Evolutionary conservation across 495 filamentous ascomycete genomes (phyloP).

Genomic region (Pyrenula aspistea): DNA sequence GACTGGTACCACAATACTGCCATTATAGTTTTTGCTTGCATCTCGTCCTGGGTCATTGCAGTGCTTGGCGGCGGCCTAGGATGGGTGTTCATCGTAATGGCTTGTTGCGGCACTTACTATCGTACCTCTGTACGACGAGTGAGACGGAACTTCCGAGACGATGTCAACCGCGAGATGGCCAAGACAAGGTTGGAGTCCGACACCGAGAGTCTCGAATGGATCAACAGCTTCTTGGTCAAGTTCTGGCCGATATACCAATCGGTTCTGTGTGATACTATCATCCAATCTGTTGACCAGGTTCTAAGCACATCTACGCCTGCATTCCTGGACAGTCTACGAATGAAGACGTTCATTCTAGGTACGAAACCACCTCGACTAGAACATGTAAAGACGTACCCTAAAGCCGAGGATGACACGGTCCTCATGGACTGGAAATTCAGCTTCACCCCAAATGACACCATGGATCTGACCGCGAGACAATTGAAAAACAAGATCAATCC

Average conservation of each 20-base stretch:
- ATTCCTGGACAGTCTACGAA: constrained; percentile 83
- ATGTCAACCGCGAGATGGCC: constrained; percentile 83
- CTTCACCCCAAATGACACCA: constrained; percentile 89
- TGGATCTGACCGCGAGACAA: constrained; percentile 82
- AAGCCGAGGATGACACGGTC: constrained; percentile 86
- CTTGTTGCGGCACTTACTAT: constrained; percentile 86
- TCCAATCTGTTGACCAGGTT: constrained; percentile 89
- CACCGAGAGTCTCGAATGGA: constrained; percentile 92
- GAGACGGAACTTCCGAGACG: constrained; percentile 91
- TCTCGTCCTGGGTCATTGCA: constrained; percentile 82
- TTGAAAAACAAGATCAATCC: constrained; percentile 92
- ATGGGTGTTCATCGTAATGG: constrained; percentile 91
- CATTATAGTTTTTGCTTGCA: constrained; percentile 83
- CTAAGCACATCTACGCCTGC: constrained; percentile 81
- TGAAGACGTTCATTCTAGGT: constrained; percentile 85
- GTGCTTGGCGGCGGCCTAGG: constrained; percentile 80
- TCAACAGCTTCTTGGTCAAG: constrained; percentile 96
- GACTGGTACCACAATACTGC: constrained; percentile 98
- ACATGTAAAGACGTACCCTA: constrained; percentile 95
- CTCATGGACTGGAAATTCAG: constrained; percentile 99
- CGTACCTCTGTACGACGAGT: constrained; percentile 89
- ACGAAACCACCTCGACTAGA: constrained; percentile 93
- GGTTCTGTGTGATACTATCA: constrained; percentile 81
- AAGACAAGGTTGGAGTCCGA: constrained; percentile 85
- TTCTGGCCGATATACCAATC: constrained; percentile 99